Conservation (phyloP, 768 basidiomycete species). For the Pleurotus platypus region DNA sequence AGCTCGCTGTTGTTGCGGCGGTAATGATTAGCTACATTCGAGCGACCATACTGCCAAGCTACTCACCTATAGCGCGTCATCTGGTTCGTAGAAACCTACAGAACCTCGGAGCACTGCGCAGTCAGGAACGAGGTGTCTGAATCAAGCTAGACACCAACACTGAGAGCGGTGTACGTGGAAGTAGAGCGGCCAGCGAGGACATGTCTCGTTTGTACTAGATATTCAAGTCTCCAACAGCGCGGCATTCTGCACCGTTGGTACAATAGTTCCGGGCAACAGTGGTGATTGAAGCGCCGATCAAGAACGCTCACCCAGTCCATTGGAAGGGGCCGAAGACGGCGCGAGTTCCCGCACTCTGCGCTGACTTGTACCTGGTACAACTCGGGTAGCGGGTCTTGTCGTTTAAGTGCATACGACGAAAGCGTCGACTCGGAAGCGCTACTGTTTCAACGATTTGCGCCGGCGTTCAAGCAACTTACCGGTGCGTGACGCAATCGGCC, state of each 20-base stretch:
- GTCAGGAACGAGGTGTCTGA: slow-evolving; percentile 3
- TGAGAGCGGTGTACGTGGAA: slow-evolving; percentile 5
- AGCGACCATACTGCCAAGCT: background rate
- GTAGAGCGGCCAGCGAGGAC: slow-evolving; percentile 7
- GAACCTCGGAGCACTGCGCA: slow-evolving; percentile 1
- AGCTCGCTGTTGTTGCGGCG: background rate
- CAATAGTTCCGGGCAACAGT: too few species aligned
- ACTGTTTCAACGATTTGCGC: background rate
- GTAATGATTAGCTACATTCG: background rate
- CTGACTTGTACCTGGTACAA: too few species aligned
- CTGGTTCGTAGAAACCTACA: background rate
- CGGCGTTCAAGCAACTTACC: background rate
- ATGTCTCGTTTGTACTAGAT: background rate
- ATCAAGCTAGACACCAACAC: background rate
- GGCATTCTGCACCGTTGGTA: too few species aligned
- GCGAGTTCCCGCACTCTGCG: too few species aligned
- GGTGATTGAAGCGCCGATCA: too few species aligned
- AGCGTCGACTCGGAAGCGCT: background rate
- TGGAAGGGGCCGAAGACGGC: too few species aligned
- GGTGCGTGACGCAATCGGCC: background rate
- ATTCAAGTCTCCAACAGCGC: too few species aligned
- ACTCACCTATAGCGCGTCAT: background rate
- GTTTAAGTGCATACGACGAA: background rate
- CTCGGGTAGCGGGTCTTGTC: background rate
- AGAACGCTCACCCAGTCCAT: too few species aligned